phyloP scores from a whole-genome alignment of 208 protist species.

The Acanthamoeba triangularis region DNA sequence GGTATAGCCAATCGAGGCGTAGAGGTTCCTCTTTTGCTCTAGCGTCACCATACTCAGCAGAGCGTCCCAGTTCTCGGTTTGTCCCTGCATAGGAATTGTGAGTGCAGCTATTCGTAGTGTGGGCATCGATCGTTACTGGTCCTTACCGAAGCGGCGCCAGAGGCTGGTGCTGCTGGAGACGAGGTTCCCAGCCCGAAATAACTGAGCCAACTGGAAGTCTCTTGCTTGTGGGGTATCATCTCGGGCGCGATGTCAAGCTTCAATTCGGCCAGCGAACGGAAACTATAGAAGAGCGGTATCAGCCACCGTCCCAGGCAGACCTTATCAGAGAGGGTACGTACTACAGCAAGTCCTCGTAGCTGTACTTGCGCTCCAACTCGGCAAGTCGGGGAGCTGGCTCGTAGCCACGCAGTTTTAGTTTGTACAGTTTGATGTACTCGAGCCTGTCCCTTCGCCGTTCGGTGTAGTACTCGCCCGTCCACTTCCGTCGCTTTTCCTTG shows the following conservation, averaged over 20 bases:
- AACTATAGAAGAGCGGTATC: background rate
- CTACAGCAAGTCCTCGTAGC: constrained; percentile 72
- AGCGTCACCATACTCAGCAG: constrained; percentile 16
- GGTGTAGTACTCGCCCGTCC: constrained; percentile 44
- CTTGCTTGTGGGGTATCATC: background rate
- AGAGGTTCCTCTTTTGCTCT: constrained; percentile 74
- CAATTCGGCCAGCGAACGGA: constrained; percentile 65
- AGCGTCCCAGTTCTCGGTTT: constrained; percentile 9
- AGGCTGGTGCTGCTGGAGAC: background rate
- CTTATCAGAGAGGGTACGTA: background rate
- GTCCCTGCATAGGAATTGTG: background rate
- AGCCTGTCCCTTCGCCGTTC: constrained; percentile 54
- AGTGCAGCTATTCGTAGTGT: background rate
- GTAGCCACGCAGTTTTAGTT: constrained; percentile 52
- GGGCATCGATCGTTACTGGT: background rate
- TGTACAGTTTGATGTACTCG: constrained; percentile 73
- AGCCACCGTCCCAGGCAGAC: background rate
- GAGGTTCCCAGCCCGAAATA: background rate
- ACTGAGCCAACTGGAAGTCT: constrained; percentile 27
- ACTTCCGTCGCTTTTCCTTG: constrained; percentile 31
- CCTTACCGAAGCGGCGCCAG: background rate
- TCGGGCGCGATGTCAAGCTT: background rate
- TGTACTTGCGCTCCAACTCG: constrained; percentile 55
- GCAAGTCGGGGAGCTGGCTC: constrained; percentile 22
- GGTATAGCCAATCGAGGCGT: constrained; percentile 53